phyloP scores from a whole-genome alignment of 108 stramenopile genomes.

The Nitzschia sp. region DNA sequence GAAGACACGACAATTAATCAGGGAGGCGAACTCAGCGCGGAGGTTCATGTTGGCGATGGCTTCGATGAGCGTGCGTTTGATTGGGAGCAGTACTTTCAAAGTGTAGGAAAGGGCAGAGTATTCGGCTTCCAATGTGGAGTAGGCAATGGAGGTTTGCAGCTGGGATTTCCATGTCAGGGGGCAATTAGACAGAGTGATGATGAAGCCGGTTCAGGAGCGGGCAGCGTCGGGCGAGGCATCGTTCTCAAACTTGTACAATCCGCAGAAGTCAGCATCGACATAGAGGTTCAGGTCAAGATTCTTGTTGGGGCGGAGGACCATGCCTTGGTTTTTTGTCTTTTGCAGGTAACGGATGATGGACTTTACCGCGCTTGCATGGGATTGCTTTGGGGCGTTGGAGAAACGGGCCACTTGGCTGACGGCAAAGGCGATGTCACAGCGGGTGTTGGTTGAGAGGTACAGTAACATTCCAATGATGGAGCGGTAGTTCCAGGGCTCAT shows the following conservation, averaged over 20 bases:
- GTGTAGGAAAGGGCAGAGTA: conserved; percentile 34
- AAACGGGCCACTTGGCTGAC: conserved; percentile 39
- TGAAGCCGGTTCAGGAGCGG: conserved; percentile 31
- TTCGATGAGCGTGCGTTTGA: conserved; percentile 15
- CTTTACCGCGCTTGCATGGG: conserved; percentile 28
- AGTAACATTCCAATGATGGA: conserved; percentile 51
- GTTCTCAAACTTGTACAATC: conserved; percentile 25
- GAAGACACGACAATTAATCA: conserved; percentile 19
- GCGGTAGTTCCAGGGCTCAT: conserved; percentile 19
- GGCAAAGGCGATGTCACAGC: conserved; percentile 45
- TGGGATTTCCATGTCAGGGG: conserved; percentile 49
- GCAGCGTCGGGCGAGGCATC: conserved; percentile 15
- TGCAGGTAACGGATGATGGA: conserved; percentile 37
- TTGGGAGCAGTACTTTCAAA: conserved; percentile 31
- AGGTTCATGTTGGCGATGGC: background rate
- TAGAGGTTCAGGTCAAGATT: conserved; percentile 21
- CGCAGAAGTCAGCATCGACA: conserved; percentile 48
- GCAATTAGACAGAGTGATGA: conserved; percentile 24
- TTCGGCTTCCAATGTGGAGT: conserved; percentile 52
- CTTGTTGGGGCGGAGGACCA: conserved; percentile 25
- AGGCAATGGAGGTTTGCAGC: conserved; percentile 39
- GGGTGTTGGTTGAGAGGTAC: conserved; percentile 43
- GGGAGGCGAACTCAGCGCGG: background rate
- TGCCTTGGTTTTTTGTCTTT: conserved; percentile 42
- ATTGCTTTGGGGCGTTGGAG: conserved; percentile 15